Percentiles rank a stretch among this genome's conserved stretches.
Conservation (phyloP, 2,329 filamentous ascomycete species). For the Alternaria brassicae region DNA sequence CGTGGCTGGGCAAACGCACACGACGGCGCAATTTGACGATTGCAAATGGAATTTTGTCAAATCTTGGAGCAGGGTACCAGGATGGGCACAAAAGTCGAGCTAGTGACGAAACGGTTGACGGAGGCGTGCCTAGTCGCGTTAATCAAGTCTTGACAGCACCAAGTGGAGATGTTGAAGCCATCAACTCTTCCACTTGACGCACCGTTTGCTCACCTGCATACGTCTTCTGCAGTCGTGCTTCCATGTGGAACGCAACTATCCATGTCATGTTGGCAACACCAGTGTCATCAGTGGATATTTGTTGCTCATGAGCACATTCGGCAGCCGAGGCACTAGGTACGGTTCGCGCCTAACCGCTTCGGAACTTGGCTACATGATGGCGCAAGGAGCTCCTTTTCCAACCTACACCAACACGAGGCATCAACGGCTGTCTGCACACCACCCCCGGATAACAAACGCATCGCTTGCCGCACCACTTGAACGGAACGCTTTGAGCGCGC, state of each 20-base stretch:
- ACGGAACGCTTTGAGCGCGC: background rate
- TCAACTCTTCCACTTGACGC: conserved; percentile 3
- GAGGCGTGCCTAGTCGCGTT: conserved; percentile 14
- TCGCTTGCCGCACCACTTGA: background rate
- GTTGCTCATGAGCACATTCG: background rate
- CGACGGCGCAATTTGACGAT: conserved; percentile 12
- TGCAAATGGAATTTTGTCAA: conserved; percentile 20
- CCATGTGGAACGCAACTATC: conserved; percentile 3
- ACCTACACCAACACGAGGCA: background rate
- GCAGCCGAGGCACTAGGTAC: background rate
- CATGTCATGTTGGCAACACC: conserved; percentile 4
- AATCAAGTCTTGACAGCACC: conserved; percentile 13
- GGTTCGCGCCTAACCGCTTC: background rate
- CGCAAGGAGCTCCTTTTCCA: background rate
- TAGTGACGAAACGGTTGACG: conserved; percentile 9
- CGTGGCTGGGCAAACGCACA: conserved; percentile 4
- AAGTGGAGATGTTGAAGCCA: conserved; percentile 9
- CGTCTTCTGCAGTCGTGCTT: conserved; percentile 5
- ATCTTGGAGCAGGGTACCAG: conserved; percentile 1
- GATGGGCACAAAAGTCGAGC: conserved; percentile 10
- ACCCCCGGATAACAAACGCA: conserved; percentile 11
- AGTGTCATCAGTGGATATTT: background rate
- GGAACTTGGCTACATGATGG: background rate
- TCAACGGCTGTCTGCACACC: conserved; percentile 3
- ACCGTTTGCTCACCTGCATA: conserved; percentile 10